A percentile compares a stretch with the other conserved stretches of the same genome.
Conservation (phyloP, 2,329 filamentous ascomycete species). For the Ploettnerulaceae sp. region DNA sequence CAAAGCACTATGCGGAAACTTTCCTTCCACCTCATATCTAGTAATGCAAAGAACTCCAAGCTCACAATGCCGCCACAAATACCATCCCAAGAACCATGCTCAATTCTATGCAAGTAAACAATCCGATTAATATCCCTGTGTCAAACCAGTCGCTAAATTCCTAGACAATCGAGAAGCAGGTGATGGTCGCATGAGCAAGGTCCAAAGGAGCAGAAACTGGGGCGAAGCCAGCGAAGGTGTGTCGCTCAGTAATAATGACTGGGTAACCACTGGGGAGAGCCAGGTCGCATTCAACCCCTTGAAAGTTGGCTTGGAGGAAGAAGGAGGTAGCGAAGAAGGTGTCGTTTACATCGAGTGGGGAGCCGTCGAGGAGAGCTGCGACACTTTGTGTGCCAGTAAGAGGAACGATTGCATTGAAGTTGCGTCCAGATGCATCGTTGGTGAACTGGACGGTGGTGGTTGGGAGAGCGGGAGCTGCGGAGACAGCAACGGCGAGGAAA, state of each 20-base stretch:
- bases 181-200: not conserved
- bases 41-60: too few relatives aligned
- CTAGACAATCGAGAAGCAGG: too few relatives aligned
- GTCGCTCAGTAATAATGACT: conserved; percentile 4
- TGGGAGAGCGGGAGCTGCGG: not conserved
- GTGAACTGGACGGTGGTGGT: conserved; percentile 7
- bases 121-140: too few relatives aligned
- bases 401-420: too few relatives aligned
- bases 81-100: too few relatives aligned
- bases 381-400: too few relatives aligned
- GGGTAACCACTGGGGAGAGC: not conserved
- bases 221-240: conserved; percentile 7
- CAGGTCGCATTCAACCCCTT: conserved; percentile 7
- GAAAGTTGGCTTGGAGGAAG: conserved; percentile 10
- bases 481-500: conserved; percentile 1
- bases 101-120: too few relatives aligned
- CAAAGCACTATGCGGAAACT: too few relatives aligned
- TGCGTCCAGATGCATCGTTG: conserved; percentile 5
- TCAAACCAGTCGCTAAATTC: too few relatives aligned
- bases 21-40: too few relatives aligned
- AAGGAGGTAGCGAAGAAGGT: conserved; percentile 7
- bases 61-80: too few relatives aligned
- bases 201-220: not conserved
- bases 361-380: not conserved
- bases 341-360: conserved; percentile 7